Evolutionary conservation across 306 rosid genomes (phyloP), one percentile per base, ranked within the genome.

Genomic region (Ammopiptanthus mongolicus): DNA sequence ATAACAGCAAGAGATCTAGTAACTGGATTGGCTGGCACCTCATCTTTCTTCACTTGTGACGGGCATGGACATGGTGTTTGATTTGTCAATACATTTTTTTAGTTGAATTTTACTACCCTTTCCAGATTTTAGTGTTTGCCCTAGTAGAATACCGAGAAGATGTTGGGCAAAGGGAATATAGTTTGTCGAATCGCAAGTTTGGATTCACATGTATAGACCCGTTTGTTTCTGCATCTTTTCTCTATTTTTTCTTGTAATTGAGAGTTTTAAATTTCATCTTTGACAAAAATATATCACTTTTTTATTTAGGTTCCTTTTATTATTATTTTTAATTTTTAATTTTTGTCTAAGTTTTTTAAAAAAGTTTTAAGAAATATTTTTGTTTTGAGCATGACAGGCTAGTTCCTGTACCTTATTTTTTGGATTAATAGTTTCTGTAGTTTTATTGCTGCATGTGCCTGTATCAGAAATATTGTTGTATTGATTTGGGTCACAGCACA

Each of bases 121-220:
- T 73, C 50, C 8, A 13, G 58, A 39, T 76, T 36, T 29, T 29
- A 29, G 48, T 12, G 60, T 13, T 11, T 62, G 21, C 13, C 56
- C 29, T 6, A 41, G 62, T 29, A 7, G 31, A 74, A 18, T 60
- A 25, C 37, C 5, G 18, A 52, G 70, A 47, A 34, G 65, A 63
- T 50, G 41, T 64, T 55, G 15, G 33, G 39, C 51, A 47, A 52
- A 51, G 66, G 52, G 67, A 71, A 63, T 79, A 52, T 25, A 57
- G 28, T 42, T 53, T 63, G 18, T 37, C 41, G 61, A 59, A 42
- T 15, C 34, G 39, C 11, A 11, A 72, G 44, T 73, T 58, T 75
- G 23, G 36, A 67, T 48, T 78, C 79, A 23, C 15, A 56, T 74
- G 70, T 65, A 25, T 60, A 73, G 44, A 65, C 58, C 36, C 46